These are phyloP conservation scores for Porodaedalea pini DNA, from an alignment of 1,284 basidiomycete species.

Conservation along the genomic window DNA sequence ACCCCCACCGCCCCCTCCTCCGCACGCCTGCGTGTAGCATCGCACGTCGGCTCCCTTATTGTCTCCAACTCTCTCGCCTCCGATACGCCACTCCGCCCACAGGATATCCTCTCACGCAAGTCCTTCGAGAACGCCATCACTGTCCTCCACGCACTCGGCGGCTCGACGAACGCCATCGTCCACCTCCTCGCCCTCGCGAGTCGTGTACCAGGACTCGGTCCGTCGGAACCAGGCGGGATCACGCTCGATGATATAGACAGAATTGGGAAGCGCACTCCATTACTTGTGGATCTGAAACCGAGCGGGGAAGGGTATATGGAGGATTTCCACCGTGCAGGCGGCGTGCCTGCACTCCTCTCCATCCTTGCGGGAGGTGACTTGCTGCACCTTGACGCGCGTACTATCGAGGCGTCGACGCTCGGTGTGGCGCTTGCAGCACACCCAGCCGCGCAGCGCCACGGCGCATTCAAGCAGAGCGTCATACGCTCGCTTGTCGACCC, in stretches of 20 bases:
- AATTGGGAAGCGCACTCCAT: conserved; percentile 35
- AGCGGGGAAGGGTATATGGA: conserved; percentile 40
- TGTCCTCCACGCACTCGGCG: conserved; percentile 38
- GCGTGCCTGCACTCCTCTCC: conserved; percentile 33
- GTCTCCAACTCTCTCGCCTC: conserved; percentile 23
- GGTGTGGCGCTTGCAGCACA: conserved; percentile 29
- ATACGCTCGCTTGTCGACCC: conserved; percentile 30
- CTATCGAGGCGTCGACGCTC: conserved; percentile 34
- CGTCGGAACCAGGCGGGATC: conserved; percentile 22
- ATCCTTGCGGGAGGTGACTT: conserved; percentile 23
- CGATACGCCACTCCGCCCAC: conserved; percentile 28
- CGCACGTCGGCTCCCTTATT: conserved; percentile 26
- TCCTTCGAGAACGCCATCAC: conserved; percentile 42
- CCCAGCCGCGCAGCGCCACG: conserved; percentile 12
- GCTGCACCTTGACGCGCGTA: conserved; percentile 30
- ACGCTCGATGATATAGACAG: conserved; percentile 38
- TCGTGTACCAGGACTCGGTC: conserved; percentile 32
- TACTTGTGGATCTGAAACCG: conserved; percentile 41
- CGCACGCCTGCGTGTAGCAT: conserved; percentile 32
- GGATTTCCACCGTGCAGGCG: conserved; percentile 40
- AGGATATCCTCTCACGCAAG: conserved; percentile 35
- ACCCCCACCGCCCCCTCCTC: conserved; percentile 31
- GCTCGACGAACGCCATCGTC: conserved; percentile 40
- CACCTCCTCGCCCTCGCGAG: conserved; percentile 42
- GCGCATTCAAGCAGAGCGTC: conserved; percentile 27